Evolutionary conservation across 805 yeast genomes (phyloP).

Genomic region (Saccharomyces cerevisiae): DNA sequence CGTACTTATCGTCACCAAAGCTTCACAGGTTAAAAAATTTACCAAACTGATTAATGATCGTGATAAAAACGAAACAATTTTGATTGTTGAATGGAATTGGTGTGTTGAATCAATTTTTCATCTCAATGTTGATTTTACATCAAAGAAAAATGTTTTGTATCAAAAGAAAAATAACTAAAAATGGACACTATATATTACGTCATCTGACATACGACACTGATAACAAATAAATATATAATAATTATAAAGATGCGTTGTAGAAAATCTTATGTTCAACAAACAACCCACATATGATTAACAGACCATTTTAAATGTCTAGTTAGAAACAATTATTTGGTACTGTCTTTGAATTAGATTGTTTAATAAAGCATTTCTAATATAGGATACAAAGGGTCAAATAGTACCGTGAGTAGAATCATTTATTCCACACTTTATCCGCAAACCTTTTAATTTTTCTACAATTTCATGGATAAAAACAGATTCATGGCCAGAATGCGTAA

Average conservation of each 20-base stretch:
- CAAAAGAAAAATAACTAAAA: neutral
- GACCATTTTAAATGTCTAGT: no score
- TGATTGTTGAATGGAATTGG: conserved; percentile 31
- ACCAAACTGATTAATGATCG: conserved; percentile 9
- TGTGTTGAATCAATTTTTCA: conserved; percentile 24
- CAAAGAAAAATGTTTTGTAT: conserved; percentile 6
- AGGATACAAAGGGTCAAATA: no score
- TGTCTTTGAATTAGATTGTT: no score
- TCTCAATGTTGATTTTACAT: conserved; percentile 11
- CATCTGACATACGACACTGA: neutral
- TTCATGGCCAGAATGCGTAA: no score
- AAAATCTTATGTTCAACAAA: no score
- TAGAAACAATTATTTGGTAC: neutral
- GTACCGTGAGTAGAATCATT: no score
- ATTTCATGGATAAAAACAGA: no score
- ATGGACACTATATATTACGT: neutral
- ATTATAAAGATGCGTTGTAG: neutral
- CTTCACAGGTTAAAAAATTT: conserved; percentile 25
- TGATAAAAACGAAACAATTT: conserved; percentile 4
- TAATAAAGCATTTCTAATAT: no score
- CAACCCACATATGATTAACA: no score
- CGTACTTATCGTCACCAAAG: conserved; percentile 22
- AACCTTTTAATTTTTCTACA: no score
- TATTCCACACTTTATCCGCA: no score
- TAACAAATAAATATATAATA: neutral